Conservation (phyloP, 2,329 filamentous ascomycete species). For the Akanthomyces uredinophilus region DNA sequence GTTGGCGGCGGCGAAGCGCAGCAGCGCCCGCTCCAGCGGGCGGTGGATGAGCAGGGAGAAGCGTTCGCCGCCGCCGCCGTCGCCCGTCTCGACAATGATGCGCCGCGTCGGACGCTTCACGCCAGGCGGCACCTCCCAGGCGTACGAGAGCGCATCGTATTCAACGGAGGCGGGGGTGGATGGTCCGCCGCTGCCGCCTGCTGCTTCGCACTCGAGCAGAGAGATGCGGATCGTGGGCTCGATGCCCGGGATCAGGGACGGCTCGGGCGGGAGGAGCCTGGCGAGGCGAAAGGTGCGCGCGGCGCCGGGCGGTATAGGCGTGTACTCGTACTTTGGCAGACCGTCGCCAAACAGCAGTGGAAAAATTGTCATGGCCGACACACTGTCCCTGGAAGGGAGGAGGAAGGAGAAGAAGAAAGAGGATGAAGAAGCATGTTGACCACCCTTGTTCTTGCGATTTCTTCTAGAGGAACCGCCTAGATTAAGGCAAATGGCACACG, state of each 20-base stretch:
- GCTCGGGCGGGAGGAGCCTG: slow-evolving; percentile 20
- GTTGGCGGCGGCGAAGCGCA: slow-evolving; percentile 17
- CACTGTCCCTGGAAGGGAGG: neutral
- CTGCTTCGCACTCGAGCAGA: slow-evolving; percentile 21
- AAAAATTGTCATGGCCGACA: neutral
- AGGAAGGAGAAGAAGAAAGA: neutral
- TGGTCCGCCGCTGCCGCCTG: neutral
- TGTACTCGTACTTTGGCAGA: slow-evolving; percentile 13
- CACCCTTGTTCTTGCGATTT: neutral
- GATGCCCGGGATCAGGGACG: slow-evolving; percentile 18
- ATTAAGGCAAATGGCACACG: neutral
- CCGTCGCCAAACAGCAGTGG: neutral
- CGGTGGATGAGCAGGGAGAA: slow-evolving; percentile 22
- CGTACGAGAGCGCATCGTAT: slow-evolving; percentile 30
- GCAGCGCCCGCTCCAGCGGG: slow-evolving; percentile 27
- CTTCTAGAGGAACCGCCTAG: no score
- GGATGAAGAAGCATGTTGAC: neutral
- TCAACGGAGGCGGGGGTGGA: slow-evolving; percentile 9
- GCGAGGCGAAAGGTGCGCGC: slow-evolving; percentile 22
- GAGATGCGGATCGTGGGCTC: slow-evolving; percentile 24
- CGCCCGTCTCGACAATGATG: slow-evolving; percentile 23
- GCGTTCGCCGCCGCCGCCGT: slow-evolving; percentile 7
- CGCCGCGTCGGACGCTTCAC: slow-evolving; percentile 19
- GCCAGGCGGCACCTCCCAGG: slow-evolving; percentile 21
- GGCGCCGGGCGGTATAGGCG: slow-evolving; percentile 5